Evolutionary conservation across 495 filamentous ascomycete species (phyloP).

Genomic region (Extremus antarcticus): DNA sequence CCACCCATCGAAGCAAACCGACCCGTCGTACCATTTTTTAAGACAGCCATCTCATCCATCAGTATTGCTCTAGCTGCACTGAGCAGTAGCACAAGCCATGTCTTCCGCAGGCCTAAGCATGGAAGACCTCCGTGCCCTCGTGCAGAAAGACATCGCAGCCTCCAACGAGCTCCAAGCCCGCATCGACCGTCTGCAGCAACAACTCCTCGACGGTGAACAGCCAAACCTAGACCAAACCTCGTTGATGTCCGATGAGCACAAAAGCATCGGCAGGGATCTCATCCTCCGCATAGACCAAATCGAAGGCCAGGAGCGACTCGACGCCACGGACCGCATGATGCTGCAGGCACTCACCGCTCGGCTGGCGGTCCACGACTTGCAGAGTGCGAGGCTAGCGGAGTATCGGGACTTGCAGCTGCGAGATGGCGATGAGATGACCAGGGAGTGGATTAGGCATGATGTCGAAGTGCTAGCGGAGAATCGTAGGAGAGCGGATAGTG

Average conservation of each 20-base stretch:
- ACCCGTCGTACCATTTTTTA: no score
- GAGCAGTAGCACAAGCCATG: no score
- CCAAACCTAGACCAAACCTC: not conserved
- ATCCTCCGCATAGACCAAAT: constrained; percentile 10
- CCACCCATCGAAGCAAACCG: no score
- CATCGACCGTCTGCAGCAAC: not conserved
- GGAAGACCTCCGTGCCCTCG: no score
- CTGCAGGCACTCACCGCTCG: not conserved
- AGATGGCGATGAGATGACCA: not conserved
- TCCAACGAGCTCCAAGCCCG: not conserved
- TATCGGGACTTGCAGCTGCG: not conserved
- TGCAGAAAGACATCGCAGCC: no score
- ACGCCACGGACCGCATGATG: not conserved
- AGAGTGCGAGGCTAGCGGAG: not conserved
- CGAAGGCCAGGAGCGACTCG: not conserved
- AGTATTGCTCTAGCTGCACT: no score
- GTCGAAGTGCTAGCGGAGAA: not conserved
- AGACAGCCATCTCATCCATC: no score
- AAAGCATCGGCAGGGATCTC: constrained; percentile 1
- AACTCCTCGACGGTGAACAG: no score
- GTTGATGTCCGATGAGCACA: not conserved
- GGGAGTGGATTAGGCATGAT: not conserved
- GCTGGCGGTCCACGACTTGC: not conserved
- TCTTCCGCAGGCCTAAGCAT: no score
- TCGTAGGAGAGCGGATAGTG: not conserved